Evolutionary conservation across 805 yeast genomes (phyloP), one percentile per base, ranked within the genome.

Genomic region (Candida quercuum): DNA sequence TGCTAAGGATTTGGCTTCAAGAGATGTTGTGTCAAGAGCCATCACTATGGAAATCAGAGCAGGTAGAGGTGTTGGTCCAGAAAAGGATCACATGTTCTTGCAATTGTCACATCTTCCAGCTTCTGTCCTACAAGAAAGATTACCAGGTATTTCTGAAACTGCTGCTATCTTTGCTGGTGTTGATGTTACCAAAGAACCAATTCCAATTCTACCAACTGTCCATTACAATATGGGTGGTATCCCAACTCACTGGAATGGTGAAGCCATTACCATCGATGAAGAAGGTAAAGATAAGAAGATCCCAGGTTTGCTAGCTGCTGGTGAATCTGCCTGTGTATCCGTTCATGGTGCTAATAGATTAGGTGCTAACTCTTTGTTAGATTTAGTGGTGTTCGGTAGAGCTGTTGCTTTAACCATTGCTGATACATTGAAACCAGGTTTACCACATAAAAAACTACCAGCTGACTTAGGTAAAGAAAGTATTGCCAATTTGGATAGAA

Each of bases 161-260:
- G 98, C 99, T 32, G 83, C 88, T 49, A 91, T 91, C 66, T 91
- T 91, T 59, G 98, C 99, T 34, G 99, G 99, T 75, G 99, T 91
- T 49, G 99, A 91, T 67, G 98, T 91, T 49, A 93, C 99, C 42
- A 93, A 93, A 73, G 97, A 91, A 71, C 99, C 99, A 59, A 93
- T 93, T 63, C 99, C 98, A 55, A 89, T 91, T 55, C 68, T 93
- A 54, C 99, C 99, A 55, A 91, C 99, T 49, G 99, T 93, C 45
- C 99, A 91, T 70, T 91, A 93, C 75, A 91, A 91, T 70, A 91
- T 91, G 99, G 99, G 99, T 67, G 98, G 98, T 80, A 86, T 91
- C 51, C 99, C 99, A 65, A 93, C 99, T 51, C 86, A 83, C 66
- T 93, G 87, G 84, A 85, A 82, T 49, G 99, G 98, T 72, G 97